Evolutionary conservation across 768 basidiomycete species (phyloP).

Genomic region (Lactarius hengduanensis): DNA sequence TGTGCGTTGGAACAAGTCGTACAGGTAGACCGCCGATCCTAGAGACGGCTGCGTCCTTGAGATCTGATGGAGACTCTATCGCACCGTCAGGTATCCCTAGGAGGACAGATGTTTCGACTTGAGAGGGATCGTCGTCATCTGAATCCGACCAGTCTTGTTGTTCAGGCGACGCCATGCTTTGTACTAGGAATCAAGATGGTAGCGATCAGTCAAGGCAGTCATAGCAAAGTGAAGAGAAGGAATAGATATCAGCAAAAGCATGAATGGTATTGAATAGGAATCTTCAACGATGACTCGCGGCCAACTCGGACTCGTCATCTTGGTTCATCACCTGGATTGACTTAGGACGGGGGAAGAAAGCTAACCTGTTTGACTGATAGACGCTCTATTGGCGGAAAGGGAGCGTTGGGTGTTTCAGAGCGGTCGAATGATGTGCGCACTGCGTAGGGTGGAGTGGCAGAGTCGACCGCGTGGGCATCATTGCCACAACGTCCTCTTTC

Average conservation of each 20-base stretch:
- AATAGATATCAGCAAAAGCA: constrained; percentile 75
- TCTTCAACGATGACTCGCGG: constrained; percentile 74
- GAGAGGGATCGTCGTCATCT: constrained; percentile 57
- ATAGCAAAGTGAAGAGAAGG: constrained; percentile 26
- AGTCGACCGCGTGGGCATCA: not conserved
- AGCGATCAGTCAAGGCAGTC: constrained; percentile 24
- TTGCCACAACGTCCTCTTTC: not conserved
- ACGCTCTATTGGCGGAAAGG: not conserved
- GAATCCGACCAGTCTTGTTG: constrained; percentile 81
- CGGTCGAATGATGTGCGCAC: not conserved
- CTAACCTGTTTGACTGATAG: constrained; percentile 18
- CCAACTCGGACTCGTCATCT: constrained; percentile 84
- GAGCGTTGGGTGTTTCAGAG: not conserved
- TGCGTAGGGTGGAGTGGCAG: not conserved
- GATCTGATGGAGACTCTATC: constrained; percentile 55
- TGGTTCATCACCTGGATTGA: constrained; percentile 38
- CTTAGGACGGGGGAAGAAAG: not conserved
- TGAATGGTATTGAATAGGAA: constrained; percentile 79
- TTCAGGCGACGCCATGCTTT: constrained; percentile 41
- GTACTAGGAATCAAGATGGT: constrained; percentile 9
- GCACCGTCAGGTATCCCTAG: constrained; percentile 79
- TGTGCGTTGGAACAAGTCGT: constrained; percentile 56
- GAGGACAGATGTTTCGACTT: constrained; percentile 69
- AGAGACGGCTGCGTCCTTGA: constrained; percentile 78
- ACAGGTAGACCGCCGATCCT: constrained; percentile 90